These are phyloP conservation scores for Exsudoporus floridanus DNA, from an alignment of 1,284 basidiomycete genomes.

Conservation along the genomic window DNA sequence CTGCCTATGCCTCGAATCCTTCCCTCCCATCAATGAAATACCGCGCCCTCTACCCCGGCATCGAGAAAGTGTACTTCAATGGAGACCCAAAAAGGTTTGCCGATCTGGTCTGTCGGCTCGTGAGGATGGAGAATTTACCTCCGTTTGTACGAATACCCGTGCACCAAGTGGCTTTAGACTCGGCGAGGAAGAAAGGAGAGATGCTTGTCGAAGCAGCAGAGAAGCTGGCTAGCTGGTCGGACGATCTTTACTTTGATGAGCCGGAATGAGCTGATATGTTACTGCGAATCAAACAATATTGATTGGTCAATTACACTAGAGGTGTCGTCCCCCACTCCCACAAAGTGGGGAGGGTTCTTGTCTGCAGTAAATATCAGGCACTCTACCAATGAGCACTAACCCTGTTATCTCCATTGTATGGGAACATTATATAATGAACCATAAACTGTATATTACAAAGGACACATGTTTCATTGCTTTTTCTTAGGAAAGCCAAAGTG, in stretches of 20 bases:
- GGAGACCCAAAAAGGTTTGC: constrained; percentile 31
- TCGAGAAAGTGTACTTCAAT: constrained; percentile 17
- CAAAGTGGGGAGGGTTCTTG: too few relatives aligned
- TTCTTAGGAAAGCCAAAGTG: too few relatives aligned
- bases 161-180: constrained; percentile 24
- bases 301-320: not conserved
- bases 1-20: constrained; percentile 25
- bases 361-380: too few relatives aligned
- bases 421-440: too few relatives aligned
- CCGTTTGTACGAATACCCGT: constrained; percentile 27
- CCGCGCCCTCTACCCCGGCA: constrained; percentile 22
- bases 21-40: constrained; percentile 28
- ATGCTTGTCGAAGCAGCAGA: constrained; percentile 24
- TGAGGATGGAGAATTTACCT: constrained; percentile 18
- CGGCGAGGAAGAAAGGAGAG: constrained; percentile 24
- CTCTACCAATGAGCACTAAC: too few relatives aligned
- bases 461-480: too few relatives aligned
- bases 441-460: too few relatives aligned
- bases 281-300: not conserved
- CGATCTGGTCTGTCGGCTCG: constrained; percentile 19
- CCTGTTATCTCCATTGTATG: too few relatives aligned
- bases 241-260: constrained; percentile 21
- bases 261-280: not conserved
- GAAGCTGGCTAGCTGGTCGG: constrained; percentile 23
- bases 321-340: too few relatives aligned